Evolutionary conservation across 192 early-diverging fungal genomes (phyloP), one percentile per base, ranked within the genome.

Genomic region (Haplosporangium gracile): DNA sequence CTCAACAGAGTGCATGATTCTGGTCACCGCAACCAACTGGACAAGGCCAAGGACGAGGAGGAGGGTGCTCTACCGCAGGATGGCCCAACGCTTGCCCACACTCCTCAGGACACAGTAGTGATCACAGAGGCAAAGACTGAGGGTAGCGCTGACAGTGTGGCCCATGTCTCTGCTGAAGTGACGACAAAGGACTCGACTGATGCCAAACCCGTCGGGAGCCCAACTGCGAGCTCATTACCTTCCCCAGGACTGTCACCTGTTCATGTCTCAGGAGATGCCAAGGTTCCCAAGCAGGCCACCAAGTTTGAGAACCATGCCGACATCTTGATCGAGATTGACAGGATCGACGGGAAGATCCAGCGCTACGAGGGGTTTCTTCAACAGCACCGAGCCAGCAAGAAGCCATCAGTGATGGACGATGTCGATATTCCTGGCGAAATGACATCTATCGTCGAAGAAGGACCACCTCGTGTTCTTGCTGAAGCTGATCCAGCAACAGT

Each of bases 301-400:
- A 79, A 53, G 51, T 80, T 80, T 71, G 83, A 76, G 36, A 80
- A 80, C 34, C 83, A 85, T 38, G 78, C 69, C 6, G 70, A 86
- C 29, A 86, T 86, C 32, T 51, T 86, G 13, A 71, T 74, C 3
- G 69, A 78, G 75, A 86, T 86, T 38, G 79, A 86, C 84, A 81
- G n/a, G 47, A 81, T 86, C 68, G 84, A 86, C 13, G 76, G 75
- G 20, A 57, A 43, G 24, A 86, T 86, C 29, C 78, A 86, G 11
- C 53, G 51, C 15, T 69, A 57, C 29, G 84, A 86, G 43, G 84
- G 78, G 6, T 63, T 81, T 10, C 47, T 86, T 47, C 32, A 39
- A 32, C 57, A 60, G 51, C 75, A 78, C 36, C 69, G 79, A 29
- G 11, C 60, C 2, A 45, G 81, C 18, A 86, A 81, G 57, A 71